Conservation (phyloP, 2,329 filamentous ascomycete genomes). For the Uncinocarpus reesii region DNA sequence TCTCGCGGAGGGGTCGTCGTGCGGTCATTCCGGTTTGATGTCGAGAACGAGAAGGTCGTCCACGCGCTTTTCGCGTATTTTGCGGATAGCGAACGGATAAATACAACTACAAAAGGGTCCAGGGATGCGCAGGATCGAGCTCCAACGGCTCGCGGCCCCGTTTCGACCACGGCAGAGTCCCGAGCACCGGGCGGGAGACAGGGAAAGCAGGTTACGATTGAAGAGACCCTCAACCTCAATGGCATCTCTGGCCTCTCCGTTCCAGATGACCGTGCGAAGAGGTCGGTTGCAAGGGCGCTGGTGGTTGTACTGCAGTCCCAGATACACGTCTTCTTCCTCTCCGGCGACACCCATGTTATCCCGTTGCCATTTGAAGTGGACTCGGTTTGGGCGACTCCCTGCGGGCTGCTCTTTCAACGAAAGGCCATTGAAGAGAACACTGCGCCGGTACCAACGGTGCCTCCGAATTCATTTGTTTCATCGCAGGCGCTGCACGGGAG, state of each 20-base stretch:
- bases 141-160: not conserved
- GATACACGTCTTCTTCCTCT: slow-evolving; percentile 83
- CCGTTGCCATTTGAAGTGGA: slow-evolving; percentile 94
- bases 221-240: slow-evolving; percentile 9
- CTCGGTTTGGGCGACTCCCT: slow-evolving; percentile 68
- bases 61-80: slow-evolving; percentile 83
- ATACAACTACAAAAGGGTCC: slow-evolving; percentile 8
- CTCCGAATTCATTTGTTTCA: slow-evolving; percentile 73
- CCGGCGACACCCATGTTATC: slow-evolving; percentile 76
- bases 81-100: slow-evolving; percentile 37
- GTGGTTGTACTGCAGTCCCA: slow-evolving; percentile 89
- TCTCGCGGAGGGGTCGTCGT: slow-evolving; percentile 75
- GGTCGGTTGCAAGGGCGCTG: slow-evolving; percentile 50
- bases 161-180: not conserved
- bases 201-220: slow-evolving; percentile 15
- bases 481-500: slow-evolving; percentile 46
- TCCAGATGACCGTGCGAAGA: slow-evolving; percentile 29
- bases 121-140: not conserved
- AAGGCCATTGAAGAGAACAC: slow-evolving; percentile 44
- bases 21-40: slow-evolving; percentile 73
- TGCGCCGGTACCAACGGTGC: slow-evolving; percentile 42
- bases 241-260: slow-evolving; percentile 12
- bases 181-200: slow-evolving; percentile 11
- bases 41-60: slow-evolving; percentile 76
- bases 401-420: slow-evolving; percentile 76